These are phyloP conservation scores for Podospora pseudopauciseta DNA, from an alignment of 495 filamentous ascomycete genomes.

Conservation along the genomic window DNA sequence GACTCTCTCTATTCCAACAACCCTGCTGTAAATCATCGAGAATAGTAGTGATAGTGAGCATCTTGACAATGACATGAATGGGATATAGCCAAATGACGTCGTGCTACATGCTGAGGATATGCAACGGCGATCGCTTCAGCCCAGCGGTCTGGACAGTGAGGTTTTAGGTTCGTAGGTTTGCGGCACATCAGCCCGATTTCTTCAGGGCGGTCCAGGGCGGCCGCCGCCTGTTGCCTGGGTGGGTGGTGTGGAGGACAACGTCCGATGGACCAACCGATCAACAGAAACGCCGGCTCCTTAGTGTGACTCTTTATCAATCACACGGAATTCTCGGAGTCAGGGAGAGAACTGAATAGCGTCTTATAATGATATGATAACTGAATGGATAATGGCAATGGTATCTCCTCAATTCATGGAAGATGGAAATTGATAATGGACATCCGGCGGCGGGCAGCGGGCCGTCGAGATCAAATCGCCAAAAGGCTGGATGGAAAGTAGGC, in stretches of 20 bases:
- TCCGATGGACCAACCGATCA: slow-evolving; percentile 3
- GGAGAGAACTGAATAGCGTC: background rate
- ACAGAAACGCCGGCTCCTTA: background rate
- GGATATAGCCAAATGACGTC: background rate
- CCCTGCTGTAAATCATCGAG: background rate
- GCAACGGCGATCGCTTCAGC: background rate
- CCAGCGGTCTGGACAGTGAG: slow-evolving; percentile 7
- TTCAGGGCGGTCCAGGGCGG: background rate
- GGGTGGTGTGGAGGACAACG: background rate
- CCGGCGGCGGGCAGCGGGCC: slow-evolving; percentile 11
- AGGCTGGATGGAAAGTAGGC: background rate
- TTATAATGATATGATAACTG: background rate
- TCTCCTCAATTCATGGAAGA: background rate
- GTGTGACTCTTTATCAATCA: background rate
- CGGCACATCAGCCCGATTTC: slow-evolving; percentile 4
- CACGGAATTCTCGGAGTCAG: background rate
- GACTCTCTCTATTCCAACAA: background rate
- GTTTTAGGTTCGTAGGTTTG: slow-evolving; percentile 9
- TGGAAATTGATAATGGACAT: background rate
- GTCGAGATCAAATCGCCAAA: slow-evolving; percentile 1
- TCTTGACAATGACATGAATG: too few species aligned
- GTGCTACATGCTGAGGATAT: background rate
- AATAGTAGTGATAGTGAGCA: background rate
- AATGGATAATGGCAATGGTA: background rate
- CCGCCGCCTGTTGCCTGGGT: slow-evolving; percentile 8